Base-by-base conservation (phyloP, 345 rosid genomes). In the Salix caprea region DNA sequence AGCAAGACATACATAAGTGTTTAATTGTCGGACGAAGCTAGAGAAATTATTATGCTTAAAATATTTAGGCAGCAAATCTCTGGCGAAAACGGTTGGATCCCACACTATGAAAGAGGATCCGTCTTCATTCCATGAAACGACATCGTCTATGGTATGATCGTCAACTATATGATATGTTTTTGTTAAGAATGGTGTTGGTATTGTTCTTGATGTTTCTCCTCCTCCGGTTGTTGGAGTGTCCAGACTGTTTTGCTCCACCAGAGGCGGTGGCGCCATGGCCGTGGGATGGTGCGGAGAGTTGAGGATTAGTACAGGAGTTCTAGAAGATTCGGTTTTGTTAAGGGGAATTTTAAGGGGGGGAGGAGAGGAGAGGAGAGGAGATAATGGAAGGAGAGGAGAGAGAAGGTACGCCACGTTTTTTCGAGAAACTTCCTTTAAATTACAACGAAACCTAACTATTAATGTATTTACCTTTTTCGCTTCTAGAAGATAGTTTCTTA, bases 1-100 rank as follows among this genome's bases (percentile, higher is more conserved):
- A 23, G 1, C 2, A 67, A 67, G 16, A 30, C 88, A 74, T 81
- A 94, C 98, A 30, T 94, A 94, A 65, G 98, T 94, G 83, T 94
- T 94, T 82, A 94, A 88, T 86, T 94, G 98, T 23, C 98, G 92
- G 65, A 94, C 98, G 72, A 94, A 94, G 84, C 98, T 94, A 54
- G 97, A 94, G 84, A 94, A 94, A 75, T 94, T 94, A 65, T 89
- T 92, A 82, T 94, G 98, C 83, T 94, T 94, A 82, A 94, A 94
- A 72, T 86, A 86, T 81, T 85, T 83, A 24, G 98, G 98, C 52
- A 94, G 96, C 87, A 94, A 85, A 86, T 92, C 97, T 24, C 85
- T 84, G 9, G 98, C 93, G 83, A 94, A 94, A 40, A 86, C 91
- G 39, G 89, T 89, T 0, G 98, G 95, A 46, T 94, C 90, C 97